Base-by-base conservation (phyloP, 2,329 filamentous ascomycete species). In the Fusarium proliferatum region DNA sequence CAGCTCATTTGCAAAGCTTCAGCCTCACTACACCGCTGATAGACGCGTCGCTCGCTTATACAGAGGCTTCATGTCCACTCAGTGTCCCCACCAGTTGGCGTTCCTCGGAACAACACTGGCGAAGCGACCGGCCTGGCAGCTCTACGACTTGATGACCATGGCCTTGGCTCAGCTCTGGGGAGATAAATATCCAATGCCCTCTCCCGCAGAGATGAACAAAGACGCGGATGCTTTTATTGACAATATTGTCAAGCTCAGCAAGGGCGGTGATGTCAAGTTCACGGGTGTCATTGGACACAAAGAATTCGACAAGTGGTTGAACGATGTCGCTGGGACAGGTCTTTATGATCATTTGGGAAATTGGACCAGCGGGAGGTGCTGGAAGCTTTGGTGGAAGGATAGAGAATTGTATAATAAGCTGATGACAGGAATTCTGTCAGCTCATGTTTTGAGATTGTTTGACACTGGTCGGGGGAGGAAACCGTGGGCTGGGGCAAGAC, bases 81-180 rank as follows among this genome's bases (percentile, higher is more conserved):
- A 59, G 9, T 51, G 56, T 3, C 56, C 56, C 23, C 56, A 59
- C 9, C 43, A 59, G 6, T 23, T 59, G 0, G 33, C 56, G 0
- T 59, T 59, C 21, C 33, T 59, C 2, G 56, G 56, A 11, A 52
- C 34, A 23, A 59, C 56, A 17, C 23, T 59, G 21, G 56, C 56
- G 4, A 59, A 59, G 19, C 43, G 56, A 16, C 56, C 56, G 3
- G 56, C 56, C 4, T 59, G 56, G 56, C 56, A 59, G 23, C 56
- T 59, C 5, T 59, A 59, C 16, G 56, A 59, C 26, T 52, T 59
- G 43, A 59, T 59, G 56, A 52, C 56, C 19, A 59, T 59, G 43
- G 56, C 56, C 19, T 9, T 59, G 12, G 56, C 43, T 38, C 43
- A 59, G 23, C 56, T 59, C 19, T 59, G 56, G 56, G 43, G 56